phyloP scores from a whole-genome alignment of 768 basidiomycete species.

The Podaxis carcinomalis region DNA sequence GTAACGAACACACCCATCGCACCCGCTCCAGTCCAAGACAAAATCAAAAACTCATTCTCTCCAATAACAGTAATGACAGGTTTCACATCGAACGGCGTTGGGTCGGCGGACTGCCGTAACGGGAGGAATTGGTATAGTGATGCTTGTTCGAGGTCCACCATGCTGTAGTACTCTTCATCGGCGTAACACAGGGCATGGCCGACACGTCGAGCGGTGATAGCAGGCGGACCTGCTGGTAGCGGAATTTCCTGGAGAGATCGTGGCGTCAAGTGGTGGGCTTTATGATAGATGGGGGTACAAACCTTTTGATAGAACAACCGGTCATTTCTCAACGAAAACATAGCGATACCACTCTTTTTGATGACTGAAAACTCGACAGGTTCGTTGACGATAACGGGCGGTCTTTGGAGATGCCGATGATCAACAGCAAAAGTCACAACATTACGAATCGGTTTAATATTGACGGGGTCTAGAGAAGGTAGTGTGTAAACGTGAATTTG shows the following conservation, averaged over 20 bases:
- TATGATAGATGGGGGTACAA: neutral
- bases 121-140: constrained; percentile 73
- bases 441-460: constrained; percentile 78
- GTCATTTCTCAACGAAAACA: constrained; percentile 62
- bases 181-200: constrained; percentile 70
- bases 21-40: constrained; percentile 78
- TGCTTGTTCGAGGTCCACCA: constrained; percentile 73
- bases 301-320: constrained; percentile 61
- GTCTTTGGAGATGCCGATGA: constrained; percentile 59
- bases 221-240: constrained; percentile 43
- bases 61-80: constrained; percentile 75
- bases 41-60: constrained; percentile 78
- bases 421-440: constrained; percentile 82
- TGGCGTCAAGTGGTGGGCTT: neutral
- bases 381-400: constrained; percentile 34
- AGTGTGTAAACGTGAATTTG: constrained; percentile 77
- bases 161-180: constrained; percentile 66
- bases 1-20: constrained; percentile 87
- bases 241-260: constrained; percentile 60
- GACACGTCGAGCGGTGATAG: constrained; percentile 49
- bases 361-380: constrained; percentile 71
- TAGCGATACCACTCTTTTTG: constrained; percentile 58
- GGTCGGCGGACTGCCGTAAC: constrained; percentile 61
- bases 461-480: constrained; percentile 73
- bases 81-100: constrained; percentile 37